These are phyloP conservation scores for Kuraishia ogatae DNA, from an alignment of 805 yeast species.

Conservation along the genomic window DNA sequence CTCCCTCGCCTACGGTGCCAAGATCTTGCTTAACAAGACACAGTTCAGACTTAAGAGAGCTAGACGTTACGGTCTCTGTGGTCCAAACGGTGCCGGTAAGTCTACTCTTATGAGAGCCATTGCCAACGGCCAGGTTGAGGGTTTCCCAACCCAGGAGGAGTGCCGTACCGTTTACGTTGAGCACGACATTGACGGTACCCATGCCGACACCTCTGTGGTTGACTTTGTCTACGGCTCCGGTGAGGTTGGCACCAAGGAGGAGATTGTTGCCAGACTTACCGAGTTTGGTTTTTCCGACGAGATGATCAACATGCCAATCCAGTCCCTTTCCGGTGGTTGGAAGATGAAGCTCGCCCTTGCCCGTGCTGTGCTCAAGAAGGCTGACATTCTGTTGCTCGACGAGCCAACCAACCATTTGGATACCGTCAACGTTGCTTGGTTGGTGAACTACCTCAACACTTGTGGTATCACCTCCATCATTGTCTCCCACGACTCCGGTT, in stretches of 20 bases:
- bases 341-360: slow-evolving; percentile 99
- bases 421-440: slow-evolving; percentile 99
- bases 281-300: slow-evolving; percentile 93
- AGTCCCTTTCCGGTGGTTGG: slow-evolving; percentile 99
- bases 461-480: slow-evolving; percentile 98
- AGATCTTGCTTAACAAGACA: slow-evolving; percentile 98
- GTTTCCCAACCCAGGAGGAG: slow-evolving; percentile 99
- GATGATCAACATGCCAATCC: slow-evolving; percentile 90
- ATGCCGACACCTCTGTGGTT: slow-evolving; percentile 90
- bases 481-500: slow-evolving; percentile 99
- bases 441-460: slow-evolving; percentile 96
- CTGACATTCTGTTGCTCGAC: slow-evolving; percentile 94
- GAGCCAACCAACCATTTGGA: slow-evolving; percentile 99
- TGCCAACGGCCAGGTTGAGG: slow-evolving; percentile 98
- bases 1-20: slow-evolving; percentile 99
- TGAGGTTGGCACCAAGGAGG: slow-evolving; percentile 67
- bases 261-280: slow-evolving; percentile 62
- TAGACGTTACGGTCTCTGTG: slow-evolving; percentile 99
- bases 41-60: slow-evolving; percentile 98
- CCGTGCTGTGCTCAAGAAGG: slow-evolving; percentile 97
- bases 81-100: slow-evolving; percentile 99
- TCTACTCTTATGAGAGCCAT: slow-evolving; percentile 97
- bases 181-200: slow-evolving; percentile 98
- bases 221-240: slow-evolving; percentile 87
- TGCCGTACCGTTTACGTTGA: slow-evolving; percentile 99